Base-by-base conservation (phyloP, 108 stramenopile genomes). In the Nitzschia sp. region DNA sequence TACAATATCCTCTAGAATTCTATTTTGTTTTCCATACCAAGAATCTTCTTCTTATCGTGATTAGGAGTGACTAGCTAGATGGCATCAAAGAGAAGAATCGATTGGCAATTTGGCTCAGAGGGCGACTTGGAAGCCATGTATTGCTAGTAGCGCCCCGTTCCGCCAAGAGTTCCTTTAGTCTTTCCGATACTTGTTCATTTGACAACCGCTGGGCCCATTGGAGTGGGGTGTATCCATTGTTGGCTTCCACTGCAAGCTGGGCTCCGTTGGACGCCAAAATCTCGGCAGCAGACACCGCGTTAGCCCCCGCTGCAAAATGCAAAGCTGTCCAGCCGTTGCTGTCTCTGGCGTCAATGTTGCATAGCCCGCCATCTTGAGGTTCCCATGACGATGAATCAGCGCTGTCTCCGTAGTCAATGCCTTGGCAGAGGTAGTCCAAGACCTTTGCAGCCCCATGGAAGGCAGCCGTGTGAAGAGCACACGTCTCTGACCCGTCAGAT, bases 281-380 rank as follows among this genome's bases (percentile, higher is more conserved):
- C 8, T 72, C 69, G 0, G 85, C 76, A 0, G 76, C 70, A n/a
- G 71, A 48, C 0, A 82, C 79, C 8, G 74, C 64, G 46, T 92
- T 88, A 17, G 85, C 74, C 0, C 90, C 90, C 1, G 90, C 87
- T 5, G 85, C 83, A 73, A 92, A 92, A 57, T 92, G 90, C 63
- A 87, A 27, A 4, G 90, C 90, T 2, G 82, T 92, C 90, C 90
- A 92, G 0, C 86, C 85, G 59, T 92, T 93, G 53, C 76, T 66
- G 66, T 93, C 92, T 21, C 47, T 59, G 11, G 77, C 26, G 54
- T 90, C 82, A 21, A 90, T 80, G 38, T 85, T 57, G 51, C 85
- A 86, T 13, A 90, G 63, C 0, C 92, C 92, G 45, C 85, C 83
- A 72, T 93, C 92, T 51, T 51, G 49, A 17, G 71, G 53, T 28